A percentile compares a stretch with the other conserved stretches of the same genome.
These are phyloP conservation scores for Fusarium nanum DNA, from an alignment of 2,329 filamentous ascomycete genomes.

Conservation along the genomic window DNA sequence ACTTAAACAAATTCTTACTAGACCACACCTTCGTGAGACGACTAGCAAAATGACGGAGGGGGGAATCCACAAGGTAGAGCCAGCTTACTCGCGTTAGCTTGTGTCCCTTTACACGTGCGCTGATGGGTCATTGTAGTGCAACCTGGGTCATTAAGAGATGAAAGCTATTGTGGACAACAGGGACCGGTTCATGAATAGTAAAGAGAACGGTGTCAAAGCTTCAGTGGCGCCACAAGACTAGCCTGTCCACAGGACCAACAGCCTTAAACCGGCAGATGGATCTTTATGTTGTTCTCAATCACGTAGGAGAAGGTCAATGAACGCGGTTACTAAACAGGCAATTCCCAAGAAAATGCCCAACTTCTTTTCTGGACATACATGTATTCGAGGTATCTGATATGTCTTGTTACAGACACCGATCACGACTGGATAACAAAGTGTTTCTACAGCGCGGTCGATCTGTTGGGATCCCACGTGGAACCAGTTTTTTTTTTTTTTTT, in stretches of 20 bases:
- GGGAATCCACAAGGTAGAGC: not conserved
- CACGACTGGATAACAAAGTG: not conserved
- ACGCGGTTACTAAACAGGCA: not conserved
- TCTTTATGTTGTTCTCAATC: not conserved
- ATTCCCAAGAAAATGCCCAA: fast-evolving
- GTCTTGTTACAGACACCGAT: not conserved
- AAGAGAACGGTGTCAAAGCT: too few species aligned
- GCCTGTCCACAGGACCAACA: too few species aligned
- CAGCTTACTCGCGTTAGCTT: not conserved
- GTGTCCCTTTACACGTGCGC: not conserved
- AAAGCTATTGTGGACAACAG: too few species aligned
- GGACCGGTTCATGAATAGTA: too few species aligned
- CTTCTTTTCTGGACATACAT: not conserved
- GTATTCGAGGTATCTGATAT: not conserved
- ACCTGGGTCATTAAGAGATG: fast-evolving
- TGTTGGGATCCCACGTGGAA: not conserved
- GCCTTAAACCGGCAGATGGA: not conserved
- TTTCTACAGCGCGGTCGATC: not conserved
- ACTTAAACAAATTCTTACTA: not conserved
- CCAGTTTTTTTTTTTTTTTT: too few species aligned
- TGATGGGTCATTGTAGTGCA: not conserved
- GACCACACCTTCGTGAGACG: not conserved
- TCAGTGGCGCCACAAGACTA: too few species aligned
- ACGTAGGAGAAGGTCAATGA: not conserved
- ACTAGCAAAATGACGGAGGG: not conserved